A percentile compares a stretch with the other conserved stretches of the same genome.
These are phyloP conservation scores for Golovinomyces cichoracearum DNA, from an alignment of 2,329 filamentous ascomycete genomes.

Conservation along the genomic window DNA sequence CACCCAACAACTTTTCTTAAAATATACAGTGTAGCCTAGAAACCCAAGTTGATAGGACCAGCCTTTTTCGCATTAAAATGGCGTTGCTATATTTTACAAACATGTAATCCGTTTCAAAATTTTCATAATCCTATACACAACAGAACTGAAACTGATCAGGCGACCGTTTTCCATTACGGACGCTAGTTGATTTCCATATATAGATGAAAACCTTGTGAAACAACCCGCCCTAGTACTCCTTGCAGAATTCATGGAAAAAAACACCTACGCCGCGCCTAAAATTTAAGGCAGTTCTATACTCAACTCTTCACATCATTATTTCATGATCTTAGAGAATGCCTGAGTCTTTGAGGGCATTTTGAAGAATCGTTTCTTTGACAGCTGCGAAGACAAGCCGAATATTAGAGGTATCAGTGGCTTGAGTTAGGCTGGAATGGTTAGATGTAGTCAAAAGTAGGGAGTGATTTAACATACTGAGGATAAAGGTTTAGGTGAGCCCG, in stretches of 20 bases:
- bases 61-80: too few relatives aligned
- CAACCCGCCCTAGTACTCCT: constrained; percentile 8
- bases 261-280: constrained; percentile 11
- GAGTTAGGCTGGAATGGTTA: constrained; percentile 46
- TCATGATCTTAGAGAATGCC: constrained; percentile 48
- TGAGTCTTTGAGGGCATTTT: constrained; percentile 93
- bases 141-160: constrained; percentile 4
- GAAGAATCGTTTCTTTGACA: constrained; percentile 94
- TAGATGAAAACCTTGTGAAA: constrained; percentile 8
- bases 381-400: constrained; percentile 93
- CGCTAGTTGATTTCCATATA: constrained; percentile 1
- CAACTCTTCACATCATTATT: constrained; percentile 7
- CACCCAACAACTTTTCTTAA: too few relatives aligned
- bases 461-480: constrained; percentile 49
- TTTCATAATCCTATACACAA: background rate
- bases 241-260: background rate
- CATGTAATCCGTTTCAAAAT: background rate
- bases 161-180: constrained; percentile 5
- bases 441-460: constrained; percentile 1
- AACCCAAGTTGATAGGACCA: too few relatives aligned
- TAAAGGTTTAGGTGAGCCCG: constrained; percentile 87
- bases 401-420: constrained; percentile 96
- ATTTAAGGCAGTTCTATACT: constrained; percentile 5
- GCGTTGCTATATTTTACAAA: background rate
- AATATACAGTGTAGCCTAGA: too few relatives aligned